These are phyloP conservation scores for Verticillium albo-atrum DNA, from an alignment of 2,329 filamentous ascomycete genomes.

Conservation along the genomic window DNA sequence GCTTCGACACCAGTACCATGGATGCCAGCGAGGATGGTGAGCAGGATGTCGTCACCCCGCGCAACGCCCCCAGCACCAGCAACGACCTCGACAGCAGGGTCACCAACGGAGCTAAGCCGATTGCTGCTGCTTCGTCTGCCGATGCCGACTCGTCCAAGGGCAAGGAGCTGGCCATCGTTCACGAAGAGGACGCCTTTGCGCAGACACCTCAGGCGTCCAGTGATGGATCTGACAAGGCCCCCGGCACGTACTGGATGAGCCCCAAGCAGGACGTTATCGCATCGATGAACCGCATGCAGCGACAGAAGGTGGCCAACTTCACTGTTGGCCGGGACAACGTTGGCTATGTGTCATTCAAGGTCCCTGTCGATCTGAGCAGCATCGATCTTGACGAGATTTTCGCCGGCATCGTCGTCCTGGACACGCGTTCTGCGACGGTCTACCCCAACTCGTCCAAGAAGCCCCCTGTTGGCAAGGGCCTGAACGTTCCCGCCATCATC, in stretches of 20 bases:
- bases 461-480: slow-evolving; percentile 76
- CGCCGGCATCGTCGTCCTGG: slow-evolving; percentile 70
- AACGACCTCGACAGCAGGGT: neutral
- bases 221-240: slow-evolving; percentile 38
- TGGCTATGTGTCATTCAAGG: slow-evolving; percentile 77
- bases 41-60: neutral
- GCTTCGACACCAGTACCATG: slow-evolving; percentile 70
- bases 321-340: slow-evolving; percentile 78
- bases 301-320: slow-evolving; percentile 69
- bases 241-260: slow-evolving; percentile 83
- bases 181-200: slow-evolving; percentile 56
- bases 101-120: neutral
- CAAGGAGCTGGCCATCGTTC: slow-evolving; percentile 74
- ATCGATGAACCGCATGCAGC: slow-evolving; percentile 74
- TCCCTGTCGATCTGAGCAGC: slow-evolving; percentile 75
- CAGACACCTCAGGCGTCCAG: slow-evolving; percentile 15
- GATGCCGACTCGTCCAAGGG: slow-evolving; percentile 44
- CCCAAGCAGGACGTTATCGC: slow-evolving; percentile 71
- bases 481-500: slow-evolving; percentile 88
- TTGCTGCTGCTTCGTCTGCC: neutral
- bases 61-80: neutral
- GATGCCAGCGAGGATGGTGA: slow-evolving; percentile 20
- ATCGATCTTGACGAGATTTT: slow-evolving; percentile 78
- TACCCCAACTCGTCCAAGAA: slow-evolving; percentile 76
- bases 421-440: slow-evolving; percentile 78